A percentile compares a stretch with the other conserved stretches of the same genome.
phyloP scores from a whole-genome alignment of 805 yeast species.

The Starmerella potacharoeniae region DNA sequence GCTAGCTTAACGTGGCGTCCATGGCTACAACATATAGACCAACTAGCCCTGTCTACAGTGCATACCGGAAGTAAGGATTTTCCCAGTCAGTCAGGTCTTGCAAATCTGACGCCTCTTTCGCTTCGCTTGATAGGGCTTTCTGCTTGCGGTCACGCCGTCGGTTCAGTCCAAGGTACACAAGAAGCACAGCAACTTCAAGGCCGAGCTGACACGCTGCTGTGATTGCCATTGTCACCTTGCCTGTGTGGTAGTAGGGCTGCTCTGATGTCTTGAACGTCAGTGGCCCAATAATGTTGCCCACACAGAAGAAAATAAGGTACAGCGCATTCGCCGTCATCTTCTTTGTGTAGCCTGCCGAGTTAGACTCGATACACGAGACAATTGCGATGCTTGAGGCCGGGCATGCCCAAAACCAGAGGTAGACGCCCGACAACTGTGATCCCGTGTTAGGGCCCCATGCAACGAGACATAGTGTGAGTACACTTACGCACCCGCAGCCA shows the following conservation, averaged over 20 bases:
- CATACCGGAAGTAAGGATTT: conserved; percentile 44
- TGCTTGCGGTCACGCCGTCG: conserved; percentile 10
- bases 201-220: conserved; percentile 28
- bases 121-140: conserved; percentile 6
- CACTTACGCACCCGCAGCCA: conserved; percentile 1
- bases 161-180: conserved; percentile 6
- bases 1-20: too few species aligned
- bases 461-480: conserved; percentile 14
- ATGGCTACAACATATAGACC: too few species aligned
- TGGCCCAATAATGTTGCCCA: conserved; percentile 47
- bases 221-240: conserved; percentile 46
- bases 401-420: conserved; percentile 8
- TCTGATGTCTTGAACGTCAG: conserved; percentile 48
- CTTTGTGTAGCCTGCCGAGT: conserved; percentile 49
- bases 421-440: conserved; percentile 17
- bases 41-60: conserved; percentile 4
- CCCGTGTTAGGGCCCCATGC: conserved; percentile 21
- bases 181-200: conserved; percentile 1
- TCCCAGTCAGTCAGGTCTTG: conserved; percentile 44
- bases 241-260: conserved; percentile 51
- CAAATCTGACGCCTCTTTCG: conserved; percentile 26
- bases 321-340: conserved; percentile 39
- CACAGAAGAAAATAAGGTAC: conserved; percentile 39
- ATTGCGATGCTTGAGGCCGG: conserved; percentile 12
- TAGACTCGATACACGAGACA: conserved; percentile 32